Conservation (phyloP, 768 basidiomycete genomes). For the Dacryopinax spathularia region DNA sequence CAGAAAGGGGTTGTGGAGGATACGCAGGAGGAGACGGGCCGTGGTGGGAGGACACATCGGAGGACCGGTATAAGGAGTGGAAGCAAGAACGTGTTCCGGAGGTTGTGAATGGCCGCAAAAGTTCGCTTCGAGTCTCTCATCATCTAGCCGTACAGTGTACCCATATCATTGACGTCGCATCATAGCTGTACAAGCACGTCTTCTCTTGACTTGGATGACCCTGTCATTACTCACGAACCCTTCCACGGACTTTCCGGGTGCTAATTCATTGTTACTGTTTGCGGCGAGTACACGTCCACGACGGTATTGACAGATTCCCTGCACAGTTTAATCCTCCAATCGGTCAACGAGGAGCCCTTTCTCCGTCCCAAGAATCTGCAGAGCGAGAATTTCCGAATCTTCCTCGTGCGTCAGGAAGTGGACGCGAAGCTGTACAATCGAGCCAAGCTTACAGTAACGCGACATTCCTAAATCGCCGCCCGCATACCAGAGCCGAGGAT, state of each 20-base stretch:
- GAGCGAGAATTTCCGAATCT: not conserved
- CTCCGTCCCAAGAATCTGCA: not conserved
- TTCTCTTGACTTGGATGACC: too few species aligned
- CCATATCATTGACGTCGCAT: too few species aligned
- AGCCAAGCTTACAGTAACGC: not conserved
- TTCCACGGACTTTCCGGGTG: too few species aligned
- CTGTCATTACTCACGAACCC: too few species aligned
- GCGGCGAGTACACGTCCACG: too few species aligned
- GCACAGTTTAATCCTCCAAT: not conserved
- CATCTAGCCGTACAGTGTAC: too few species aligned
- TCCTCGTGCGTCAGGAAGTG: not conserved
- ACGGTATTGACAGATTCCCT: too few species aligned
- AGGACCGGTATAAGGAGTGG: conserved; percentile 74
- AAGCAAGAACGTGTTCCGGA: conserved; percentile 64
- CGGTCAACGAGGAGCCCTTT: not conserved
- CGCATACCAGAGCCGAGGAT: not conserved
- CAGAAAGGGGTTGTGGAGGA: conserved; percentile 56
- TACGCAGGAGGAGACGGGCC: conserved; percentile 35
- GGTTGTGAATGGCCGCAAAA: too few species aligned
- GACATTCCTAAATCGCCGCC: not conserved
- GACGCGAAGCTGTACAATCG: not conserved
- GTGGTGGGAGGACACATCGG: conserved; percentile 67
- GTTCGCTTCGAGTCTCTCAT: too few species aligned
- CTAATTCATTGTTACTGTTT: too few species aligned
- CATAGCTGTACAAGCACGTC: too few species aligned